Conservation (phyloP, 495 filamentous ascomycete species). For the Trichoderma erinaceum region DNA sequence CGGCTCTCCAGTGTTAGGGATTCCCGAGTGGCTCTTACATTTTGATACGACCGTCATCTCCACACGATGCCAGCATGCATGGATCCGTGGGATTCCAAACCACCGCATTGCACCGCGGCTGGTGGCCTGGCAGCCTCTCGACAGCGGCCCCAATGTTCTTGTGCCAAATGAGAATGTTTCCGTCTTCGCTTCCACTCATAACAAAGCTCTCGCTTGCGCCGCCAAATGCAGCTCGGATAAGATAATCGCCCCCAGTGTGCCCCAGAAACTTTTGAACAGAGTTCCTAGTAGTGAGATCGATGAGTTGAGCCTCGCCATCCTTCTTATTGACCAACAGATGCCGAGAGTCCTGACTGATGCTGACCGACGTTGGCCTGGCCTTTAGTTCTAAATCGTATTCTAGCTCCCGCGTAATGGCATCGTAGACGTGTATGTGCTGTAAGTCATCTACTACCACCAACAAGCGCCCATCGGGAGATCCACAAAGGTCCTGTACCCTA, state of each 20-base stretch:
- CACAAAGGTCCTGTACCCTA: conserved; percentile 75
- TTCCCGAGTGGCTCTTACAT: conserved; percentile 56
- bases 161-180: conserved; percentile 76
- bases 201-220: conserved; percentile 89
- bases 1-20: background rate
- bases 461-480: conserved; percentile 71
- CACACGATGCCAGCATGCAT: conserved; percentile 82
- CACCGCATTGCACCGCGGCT: conserved; percentile 77
- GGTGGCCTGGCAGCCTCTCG: conserved; percentile 69
- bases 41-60: conserved; percentile 78
- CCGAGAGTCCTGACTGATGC: conserved; percentile 70
- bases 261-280: conserved; percentile 68
- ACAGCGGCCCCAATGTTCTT: conserved; percentile 71
- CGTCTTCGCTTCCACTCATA: conserved; percentile 75
- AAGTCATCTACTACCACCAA: conserved; percentile 72
- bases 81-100: conserved; percentile 83
- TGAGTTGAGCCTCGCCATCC: conserved; percentile 65
- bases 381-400: conserved; percentile 65
- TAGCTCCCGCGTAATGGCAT: conserved; percentile 65
- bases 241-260: conserved; percentile 61
- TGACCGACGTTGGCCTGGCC: conserved; percentile 66
- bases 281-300: conserved; percentile 68
- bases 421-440: conserved; percentile 70
- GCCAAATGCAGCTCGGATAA: conserved; percentile 79
- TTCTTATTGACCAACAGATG: conserved; percentile 77